A percentile compares a stretch with the other conserved stretches of the same genome.
Conservation (phyloP, 73 alveolate genomes). For the Uronychia setigera region DNA sequence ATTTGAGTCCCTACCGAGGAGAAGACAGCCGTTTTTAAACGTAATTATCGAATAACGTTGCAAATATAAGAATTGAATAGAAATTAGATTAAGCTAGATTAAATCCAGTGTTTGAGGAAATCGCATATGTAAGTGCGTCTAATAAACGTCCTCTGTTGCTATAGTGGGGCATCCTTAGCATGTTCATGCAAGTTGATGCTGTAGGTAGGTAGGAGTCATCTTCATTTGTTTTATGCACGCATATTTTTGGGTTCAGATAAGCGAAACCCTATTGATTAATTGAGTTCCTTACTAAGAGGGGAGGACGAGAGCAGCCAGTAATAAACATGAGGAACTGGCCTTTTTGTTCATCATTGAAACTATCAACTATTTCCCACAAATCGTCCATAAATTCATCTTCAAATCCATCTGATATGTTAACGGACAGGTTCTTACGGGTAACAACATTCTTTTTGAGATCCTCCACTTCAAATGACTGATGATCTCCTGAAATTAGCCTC, state of each 20-base stretch:
- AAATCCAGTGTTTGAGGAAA: conserved; percentile 62
- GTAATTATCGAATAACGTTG: neutral
- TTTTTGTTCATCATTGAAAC: conserved; percentile 80
- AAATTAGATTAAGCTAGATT: conserved; percentile 22
- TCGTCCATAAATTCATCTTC: conserved; percentile 63
- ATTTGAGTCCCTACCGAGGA: neutral
- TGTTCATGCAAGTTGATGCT: conserved; percentile 75
- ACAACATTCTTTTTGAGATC: conserved; percentile 74
- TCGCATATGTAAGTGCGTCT: conserved; percentile 43
- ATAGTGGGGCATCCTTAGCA: conserved; percentile 68
- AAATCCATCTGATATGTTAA: conserved; percentile 74
- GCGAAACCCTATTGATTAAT: conserved; percentile 64
- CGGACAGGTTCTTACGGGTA: conserved; percentile 42
- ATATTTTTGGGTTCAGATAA: conserved; percentile 69
- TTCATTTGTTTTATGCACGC: conserved; percentile 42
- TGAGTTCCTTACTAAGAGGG: conserved; percentile 50
- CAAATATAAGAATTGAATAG: no score
- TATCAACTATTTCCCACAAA: conserved; percentile 85
- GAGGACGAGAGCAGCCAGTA: conserved; percentile 90
- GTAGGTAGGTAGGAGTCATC: conserved; percentile 60
- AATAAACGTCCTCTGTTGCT: conserved; percentile 19
- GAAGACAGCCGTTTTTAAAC: neutral
- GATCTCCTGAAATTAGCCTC: conserved; percentile 86
- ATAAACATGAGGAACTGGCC: conserved; percentile 85
- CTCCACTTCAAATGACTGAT: conserved; percentile 80